phyloP scores from a whole-genome alignment of 2,329 filamentous ascomycete species.

The Tolypocladium tropicale region DNA sequence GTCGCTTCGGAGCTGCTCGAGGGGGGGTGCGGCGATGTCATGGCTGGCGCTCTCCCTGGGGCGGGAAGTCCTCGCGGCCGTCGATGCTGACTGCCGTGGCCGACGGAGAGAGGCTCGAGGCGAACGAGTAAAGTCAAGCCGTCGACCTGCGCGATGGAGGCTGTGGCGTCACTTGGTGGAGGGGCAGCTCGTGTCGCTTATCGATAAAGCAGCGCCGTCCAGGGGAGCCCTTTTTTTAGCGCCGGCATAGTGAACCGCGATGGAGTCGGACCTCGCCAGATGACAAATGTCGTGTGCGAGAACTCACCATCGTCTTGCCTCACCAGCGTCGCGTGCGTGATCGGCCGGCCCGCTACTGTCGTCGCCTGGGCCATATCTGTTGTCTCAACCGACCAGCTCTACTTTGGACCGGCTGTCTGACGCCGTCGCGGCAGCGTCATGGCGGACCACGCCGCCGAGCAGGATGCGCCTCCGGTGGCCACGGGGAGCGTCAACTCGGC shows the following conservation, averaged over 20 bases:
- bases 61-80: no score
- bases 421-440: constrained; percentile 14
- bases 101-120: background rate
- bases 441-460: constrained; percentile 26
- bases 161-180: background rate
- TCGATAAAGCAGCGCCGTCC: background rate
- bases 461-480: constrained; percentile 11
- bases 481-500: constrained; percentile 8
- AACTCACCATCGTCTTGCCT: background rate
- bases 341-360: background rate
- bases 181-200: background rate
- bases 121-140: no score
- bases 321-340: background rate
- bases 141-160: no score
- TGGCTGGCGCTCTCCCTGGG: background rate
- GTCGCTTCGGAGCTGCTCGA: constrained; percentile 5
- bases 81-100: background rate
- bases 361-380: background rate
- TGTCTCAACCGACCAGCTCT: no score
- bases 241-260: background rate
- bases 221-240: background rate
- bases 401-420: background rate
- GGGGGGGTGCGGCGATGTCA: background rate
- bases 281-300: background rate
- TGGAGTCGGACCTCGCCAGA: background rate